These are phyloP conservation scores for Coniosporium tulheliwenetii DNA, from an alignment of 2,329 filamentous ascomycete species.

Conservation along the genomic window DNA sequence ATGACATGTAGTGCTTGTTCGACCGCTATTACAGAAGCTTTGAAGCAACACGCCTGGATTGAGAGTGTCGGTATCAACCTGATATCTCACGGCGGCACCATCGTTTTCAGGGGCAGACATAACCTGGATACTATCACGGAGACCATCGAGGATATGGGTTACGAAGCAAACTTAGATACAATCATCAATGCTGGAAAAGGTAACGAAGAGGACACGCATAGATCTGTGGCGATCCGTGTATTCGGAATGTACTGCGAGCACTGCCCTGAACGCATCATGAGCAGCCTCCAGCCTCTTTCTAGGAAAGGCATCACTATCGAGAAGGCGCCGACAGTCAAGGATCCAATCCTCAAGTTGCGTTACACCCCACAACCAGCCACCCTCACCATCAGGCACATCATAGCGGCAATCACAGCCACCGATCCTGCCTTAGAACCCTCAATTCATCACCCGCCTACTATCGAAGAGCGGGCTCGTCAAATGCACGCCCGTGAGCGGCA, in stretches of 20 bases:
- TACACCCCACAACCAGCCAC: conserved; percentile 53
- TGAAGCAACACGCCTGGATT: conserved; percentile 31
- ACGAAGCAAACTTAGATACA: conserved; percentile 21
- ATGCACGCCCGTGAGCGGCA: conserved; percentile 58
- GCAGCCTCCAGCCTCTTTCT: conserved; percentile 31
- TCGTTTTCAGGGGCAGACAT: conserved; percentile 32
- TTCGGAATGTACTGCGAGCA: conserved; percentile 31
- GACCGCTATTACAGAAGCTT: conserved; percentile 28
- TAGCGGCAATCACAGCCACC: conserved; percentile 48
- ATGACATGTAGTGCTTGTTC: conserved; percentile 45
- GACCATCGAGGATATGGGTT: conserved; percentile 32
- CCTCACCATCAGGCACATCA: conserved; percentile 63
- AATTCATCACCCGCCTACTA: conserved; percentile 64
- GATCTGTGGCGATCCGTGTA: conserved; percentile 19
- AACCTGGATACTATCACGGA: conserved; percentile 29
- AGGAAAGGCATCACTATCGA: conserved; percentile 34
- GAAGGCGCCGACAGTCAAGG: conserved; percentile 38
- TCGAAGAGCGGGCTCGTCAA: conserved; percentile 64
- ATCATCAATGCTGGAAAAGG: conserved; percentile 8
- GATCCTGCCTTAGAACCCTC: conserved; percentile 52
- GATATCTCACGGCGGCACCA: conserved; percentile 31
- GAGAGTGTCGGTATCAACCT: conserved; percentile 33
- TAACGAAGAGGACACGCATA: conserved; percentile 4
- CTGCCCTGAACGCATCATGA: conserved; percentile 34
- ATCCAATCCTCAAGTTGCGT: conserved; percentile 52